Base-by-base conservation (phyloP, 768 basidiomycete genomes). In the Coprinopsis cinerea region DNA sequence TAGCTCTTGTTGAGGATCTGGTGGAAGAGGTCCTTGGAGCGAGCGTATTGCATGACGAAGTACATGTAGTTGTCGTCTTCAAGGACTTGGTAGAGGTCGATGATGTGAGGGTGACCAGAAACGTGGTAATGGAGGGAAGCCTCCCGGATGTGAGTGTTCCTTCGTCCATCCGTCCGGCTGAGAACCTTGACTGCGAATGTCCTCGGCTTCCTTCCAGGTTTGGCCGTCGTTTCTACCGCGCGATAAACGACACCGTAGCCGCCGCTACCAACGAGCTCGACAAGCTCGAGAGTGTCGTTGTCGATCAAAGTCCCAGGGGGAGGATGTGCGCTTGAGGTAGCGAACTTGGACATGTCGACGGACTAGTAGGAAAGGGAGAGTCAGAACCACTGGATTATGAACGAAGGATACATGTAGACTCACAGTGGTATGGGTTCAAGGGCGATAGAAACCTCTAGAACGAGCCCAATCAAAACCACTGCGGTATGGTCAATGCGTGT, bases 191-290 rank as follows among this genome's bases (percentile, higher is more conserved):
- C 92, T 52, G 93, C 92, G 66, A 81, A 92, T 48, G 81, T 83
- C 55, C 71, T 69, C 17, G 64, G 69, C 40, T 73, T 69, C 32
- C 18, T 7, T 4, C 44, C 44, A 17, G 44, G 27, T 17, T 72
- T 67, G 57, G 76, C 70, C 46, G 61, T 72, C 11, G 69, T 65
- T 62, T 88, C 87, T 52, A 88, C 73, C 22, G 91, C 94, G 49
- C 88, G 86, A 66, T 95, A 96, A 10, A 97, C 95, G 58, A 93
- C 84, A 48, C 95, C 95, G 63, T 96, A 98, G 20, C 94, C 94
- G 11, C 95, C 95, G 27, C 88, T 81, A 28, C 95, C 95, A 44
- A 98, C 80, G 54, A 94, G 78, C 59, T 88, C 82, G 58, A 88
- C 79, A 53, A 98, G 83, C 66, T 92, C 79, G 51, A 97, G 80